Evolutionary conservation across 2,329 filamentous ascomycete genomes (phyloP), one percentile per base, ranked within the genome.

Genomic region (Microsporum ferrugineum): DNA sequence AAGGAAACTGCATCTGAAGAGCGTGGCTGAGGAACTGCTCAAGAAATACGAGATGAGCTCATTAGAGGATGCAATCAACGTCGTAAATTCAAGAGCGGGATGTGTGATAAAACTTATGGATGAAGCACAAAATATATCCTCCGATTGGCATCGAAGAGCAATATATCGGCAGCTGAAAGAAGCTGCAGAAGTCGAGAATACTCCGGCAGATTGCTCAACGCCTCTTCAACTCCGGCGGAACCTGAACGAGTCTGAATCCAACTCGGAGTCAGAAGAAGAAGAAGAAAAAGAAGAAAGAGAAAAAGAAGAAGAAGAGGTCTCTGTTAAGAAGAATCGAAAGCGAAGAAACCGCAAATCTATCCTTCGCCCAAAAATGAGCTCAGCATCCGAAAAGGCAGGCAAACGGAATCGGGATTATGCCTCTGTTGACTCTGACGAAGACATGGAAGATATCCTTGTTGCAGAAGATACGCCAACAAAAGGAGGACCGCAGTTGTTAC

Each of bases 281-380:
- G 70, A 71, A 36, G 68, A 66, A 5, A 68, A 72, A 5, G 63
- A 65, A 10, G 62, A 61, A 12, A 62, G 60, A 36, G 61, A 63
- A 27, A 62, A 60, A 27, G 60, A 63, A 6, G 56, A 66, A 14
- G 61, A 64, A 7, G 60, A 62, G 56, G 33, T 59, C 12, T 56
- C 58, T 55, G 62, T 68, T 31, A 65, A 67, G 38, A 65, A 65
- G 49, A 63, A 62, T 12, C 64, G 68, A 57, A 67, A 67, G 62
- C 66, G 69, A 36, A 68, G 72, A 60, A 70, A 71, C 38, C 71
- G 71, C 60, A 78, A 77, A 65, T 78, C 76, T 1, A 73, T 78
- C 2, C 69, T 78, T 10, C 75, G 76, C 5, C 76, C 76, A 1
- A 77, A 75, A 59, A 60, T 69, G n/a, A 71, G 68, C 59, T 68